Conservation (phyloP, 1,139 yeast genomes). For the Lodderomyces oxycetoniae region DNA sequence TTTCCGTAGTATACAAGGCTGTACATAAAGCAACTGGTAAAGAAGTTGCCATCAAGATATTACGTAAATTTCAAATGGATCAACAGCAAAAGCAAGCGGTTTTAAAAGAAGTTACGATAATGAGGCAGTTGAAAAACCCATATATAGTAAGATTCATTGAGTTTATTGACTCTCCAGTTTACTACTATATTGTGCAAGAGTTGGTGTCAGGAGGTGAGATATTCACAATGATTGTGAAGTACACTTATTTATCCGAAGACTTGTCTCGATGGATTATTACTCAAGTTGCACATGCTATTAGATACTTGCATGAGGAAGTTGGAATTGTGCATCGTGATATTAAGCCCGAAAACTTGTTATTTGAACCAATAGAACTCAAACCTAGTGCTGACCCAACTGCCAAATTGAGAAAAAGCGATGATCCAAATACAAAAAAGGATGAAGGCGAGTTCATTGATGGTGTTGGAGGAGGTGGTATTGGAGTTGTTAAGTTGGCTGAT, state of each 20-base stretch:
- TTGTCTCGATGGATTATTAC: slow-evolving; percentile 48
- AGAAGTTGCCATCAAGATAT: slow-evolving; percentile 65
- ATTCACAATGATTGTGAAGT: slow-evolving; percentile 52
- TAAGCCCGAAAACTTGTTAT: slow-evolving; percentile 52
- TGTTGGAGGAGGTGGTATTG: slow-evolving; percentile 51
- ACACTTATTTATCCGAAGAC: slow-evolving; percentile 53
- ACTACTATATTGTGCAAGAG: slow-evolving; percentile 53
- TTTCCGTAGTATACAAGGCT: slow-evolving; percentile 83
- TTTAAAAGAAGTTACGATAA: slow-evolving; percentile 54
- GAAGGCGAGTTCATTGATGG: slow-evolving; percentile 48
- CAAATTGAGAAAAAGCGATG: slow-evolving; percentile 43
- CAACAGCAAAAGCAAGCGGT: slow-evolving; percentile 50
- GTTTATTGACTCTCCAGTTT: slow-evolving; percentile 44
- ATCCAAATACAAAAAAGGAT: slow-evolving; percentile 44
- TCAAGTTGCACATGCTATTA: slow-evolving; percentile 47
- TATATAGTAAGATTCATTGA: slow-evolving; percentile 46
- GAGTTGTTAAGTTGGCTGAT: slow-evolving; percentile 51
- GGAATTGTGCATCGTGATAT: slow-evolving; percentile 57
- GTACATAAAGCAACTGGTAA: slow-evolving; percentile 36
- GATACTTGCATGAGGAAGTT: slow-evolving; percentile 51
- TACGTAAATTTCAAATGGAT: slow-evolving; percentile 54
- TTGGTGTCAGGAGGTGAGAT: slow-evolving; percentile 53
- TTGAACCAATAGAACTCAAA: slow-evolving; percentile 56
- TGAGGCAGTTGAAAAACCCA: slow-evolving; percentile 50
- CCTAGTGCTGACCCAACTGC: slow-evolving; percentile 36